Conservation (phyloP, 2,329 filamentous ascomycete species). For the Alternaria ventricosa region DNA sequence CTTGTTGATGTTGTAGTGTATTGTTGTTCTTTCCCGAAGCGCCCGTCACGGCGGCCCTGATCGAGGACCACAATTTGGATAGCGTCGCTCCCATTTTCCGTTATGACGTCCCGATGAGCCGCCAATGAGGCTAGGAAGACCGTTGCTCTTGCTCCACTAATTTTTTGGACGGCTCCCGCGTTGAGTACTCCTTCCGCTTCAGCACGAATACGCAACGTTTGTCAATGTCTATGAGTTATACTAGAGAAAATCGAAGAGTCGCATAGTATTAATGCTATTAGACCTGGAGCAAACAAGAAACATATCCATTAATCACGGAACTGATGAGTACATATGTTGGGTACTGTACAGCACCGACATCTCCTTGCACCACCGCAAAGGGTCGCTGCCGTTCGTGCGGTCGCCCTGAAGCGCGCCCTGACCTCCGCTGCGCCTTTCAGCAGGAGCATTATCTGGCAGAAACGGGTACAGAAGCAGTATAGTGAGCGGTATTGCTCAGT, state of each 20-base stretch:
- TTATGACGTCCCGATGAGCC: slow-evolving; percentile 40
- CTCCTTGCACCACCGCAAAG: background rate
- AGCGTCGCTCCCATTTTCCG: slow-evolving; percentile 36
- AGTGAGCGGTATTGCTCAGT: slow-evolving; percentile 34
- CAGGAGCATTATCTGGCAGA: slow-evolving; percentile 9
- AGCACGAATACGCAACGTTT: slow-evolving; percentile 2
- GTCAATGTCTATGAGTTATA: background rate
- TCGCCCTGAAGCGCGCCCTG: slow-evolving; percentile 17
- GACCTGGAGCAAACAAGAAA: background rate
- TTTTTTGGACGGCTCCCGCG: background rate
- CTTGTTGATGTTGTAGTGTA: slow-evolving; percentile 18
- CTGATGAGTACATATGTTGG: slow-evolving; percentile 24
- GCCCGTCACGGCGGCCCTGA: slow-evolving; percentile 27
- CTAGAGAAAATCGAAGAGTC: background rate
- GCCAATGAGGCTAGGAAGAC: slow-evolving; percentile 13
- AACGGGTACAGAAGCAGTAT: slow-evolving; percentile 32
- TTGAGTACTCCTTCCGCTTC: slow-evolving; percentile 2
- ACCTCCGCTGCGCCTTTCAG: slow-evolving; percentile 16
- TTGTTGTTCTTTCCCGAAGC: slow-evolving; percentile 13
- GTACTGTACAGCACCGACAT: slow-evolving; percentile 1
- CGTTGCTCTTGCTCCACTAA: slow-evolving; percentile 1
- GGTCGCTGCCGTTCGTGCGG: slow-evolving; percentile 23
- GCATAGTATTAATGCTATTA: background rate
- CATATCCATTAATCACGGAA: background rate
- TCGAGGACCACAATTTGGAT: slow-evolving; percentile 44